Evolutionary conservation across 371 early-diverging fungal genomes (phyloP), one percentile per base, ranked within the genome.

Genomic region (Umbelopsis sp.): DNA sequence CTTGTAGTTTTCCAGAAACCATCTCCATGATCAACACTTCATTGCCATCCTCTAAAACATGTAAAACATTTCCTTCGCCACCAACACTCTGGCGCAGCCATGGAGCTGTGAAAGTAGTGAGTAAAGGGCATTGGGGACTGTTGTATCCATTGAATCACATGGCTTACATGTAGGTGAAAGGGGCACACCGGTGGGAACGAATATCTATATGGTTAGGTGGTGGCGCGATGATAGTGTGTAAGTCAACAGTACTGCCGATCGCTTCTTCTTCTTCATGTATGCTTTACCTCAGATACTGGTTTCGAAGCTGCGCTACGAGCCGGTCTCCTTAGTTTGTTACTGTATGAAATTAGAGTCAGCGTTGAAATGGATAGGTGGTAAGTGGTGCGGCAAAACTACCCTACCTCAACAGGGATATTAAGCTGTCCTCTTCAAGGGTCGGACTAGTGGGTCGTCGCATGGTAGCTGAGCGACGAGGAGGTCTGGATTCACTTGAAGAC

Each of bases 21-120:
- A 81, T 82, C 67, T 85, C 84, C 70, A 84, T 71, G n/a, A 87
- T 74, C 11, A 87, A 71, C 10, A 86, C 89, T 70, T 86, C 82
- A 0, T 79, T 72, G 0, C 85, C 86, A 67, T 82, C 80, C 69
- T 86, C 86, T 8, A 85, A 81, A 18, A 85, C 69, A 68, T 82
- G 80, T 2, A 87, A 46, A 16, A 80, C 35, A 18, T 70, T 10
- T 63, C 71, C 10, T 65, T 65, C 35, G 46, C 35, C 18, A 18
- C 57, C 57, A 0, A 29, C 57, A 57, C 57, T 29, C 29, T 57
- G 29, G 35, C 57, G 57, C 57, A 57, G 35, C 57, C 57, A 57
- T 12, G 57, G 57, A 4, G 57, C 57, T 57, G 8, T 14, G 16
- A 5, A 3, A 1, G 22, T 1, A 29, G 29, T 29, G 29, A 29